A percentile compares a stretch with the other conserved stretches of the same genome.
Evolutionary conservation across 228 moss, liverwort and hornwort genomes (phyloP).

Genomic region (Sphagnum magellanicum): DNA sequence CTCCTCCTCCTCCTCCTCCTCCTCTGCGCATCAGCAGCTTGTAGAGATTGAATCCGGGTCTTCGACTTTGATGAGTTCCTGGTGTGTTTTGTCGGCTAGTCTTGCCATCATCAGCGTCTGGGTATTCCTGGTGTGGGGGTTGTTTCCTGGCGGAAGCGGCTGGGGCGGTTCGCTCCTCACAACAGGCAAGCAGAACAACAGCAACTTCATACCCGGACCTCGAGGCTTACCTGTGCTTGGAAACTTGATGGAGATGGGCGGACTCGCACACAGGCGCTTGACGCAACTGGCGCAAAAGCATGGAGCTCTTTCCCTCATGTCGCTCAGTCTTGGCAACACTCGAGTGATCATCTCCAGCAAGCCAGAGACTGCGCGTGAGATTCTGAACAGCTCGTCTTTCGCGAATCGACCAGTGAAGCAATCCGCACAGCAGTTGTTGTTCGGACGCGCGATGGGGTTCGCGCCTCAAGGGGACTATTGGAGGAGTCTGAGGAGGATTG

Average conservation of each 20-base stretch:
- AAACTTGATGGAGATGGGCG: constrained; percentile 49
- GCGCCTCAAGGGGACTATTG: constrained; percentile 62
- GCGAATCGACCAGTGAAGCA: constrained; percentile 67
- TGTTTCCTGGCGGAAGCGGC: too few species aligned
- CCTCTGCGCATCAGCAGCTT: too few species aligned
- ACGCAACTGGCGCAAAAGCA: constrained; percentile 24
- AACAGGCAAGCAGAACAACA: too few species aligned
- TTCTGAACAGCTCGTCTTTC: constrained; percentile 36
- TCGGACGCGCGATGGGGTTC: constrained; percentile 65
- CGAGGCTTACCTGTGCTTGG: constrained; percentile 52
- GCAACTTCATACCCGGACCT: constrained; percentile 26
- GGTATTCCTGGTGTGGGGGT: too few species aligned
- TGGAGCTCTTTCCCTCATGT: constrained; percentile 33
- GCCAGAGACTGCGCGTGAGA: constrained; percentile 41
- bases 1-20: too few species aligned
- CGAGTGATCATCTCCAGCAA: constrained; percentile 54
- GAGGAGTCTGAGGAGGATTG: constrained; percentile 49
- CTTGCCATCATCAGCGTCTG: too few species aligned
- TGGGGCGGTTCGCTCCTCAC: too few species aligned
- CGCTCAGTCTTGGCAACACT: constrained; percentile 61
- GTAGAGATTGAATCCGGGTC: too few species aligned
- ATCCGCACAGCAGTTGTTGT: constrained; percentile 37
- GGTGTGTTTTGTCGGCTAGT: too few species aligned
- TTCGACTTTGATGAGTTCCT: too few species aligned
- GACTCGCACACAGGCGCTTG: constrained; percentile 39